phyloP scores from a whole-genome alignment of 2,329 filamentous ascomycete species.

The Penicillium sp. region DNA sequence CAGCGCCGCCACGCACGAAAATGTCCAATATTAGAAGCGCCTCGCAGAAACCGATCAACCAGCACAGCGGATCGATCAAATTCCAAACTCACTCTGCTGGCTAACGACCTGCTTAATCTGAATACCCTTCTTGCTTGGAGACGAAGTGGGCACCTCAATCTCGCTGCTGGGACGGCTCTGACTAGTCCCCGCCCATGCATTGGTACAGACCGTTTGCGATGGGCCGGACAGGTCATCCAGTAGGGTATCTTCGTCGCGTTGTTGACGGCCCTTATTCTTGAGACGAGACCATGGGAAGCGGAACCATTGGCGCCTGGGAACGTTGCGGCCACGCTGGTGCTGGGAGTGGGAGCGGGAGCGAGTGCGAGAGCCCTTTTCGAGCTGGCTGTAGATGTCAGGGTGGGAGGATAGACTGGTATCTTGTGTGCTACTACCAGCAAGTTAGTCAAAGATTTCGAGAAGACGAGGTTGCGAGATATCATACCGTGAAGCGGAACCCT shows the following conservation, averaged over 20 bases:
- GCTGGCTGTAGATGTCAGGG: conserved; percentile 14
- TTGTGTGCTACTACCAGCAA: conserved; percentile 4
- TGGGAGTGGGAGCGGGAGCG: background rate
- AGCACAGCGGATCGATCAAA: conserved; percentile 7
- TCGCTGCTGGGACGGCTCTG: conserved; percentile 29
- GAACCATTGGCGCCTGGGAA: conserved; percentile 7
- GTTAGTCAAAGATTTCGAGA: conserved; percentile 1
- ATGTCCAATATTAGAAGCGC: background rate
- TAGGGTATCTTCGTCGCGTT: conserved; percentile 11
- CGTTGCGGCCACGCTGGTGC: background rate
- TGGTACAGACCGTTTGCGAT: conserved; percentile 31
- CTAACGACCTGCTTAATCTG: conserved; percentile 37
- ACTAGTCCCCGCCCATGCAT: conserved; percentile 34
- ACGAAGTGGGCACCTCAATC: conserved; percentile 10
- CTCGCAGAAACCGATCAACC: background rate
- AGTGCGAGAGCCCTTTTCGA: conserved; percentile 25
- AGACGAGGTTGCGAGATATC: background rate
- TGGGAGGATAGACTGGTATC: background rate
- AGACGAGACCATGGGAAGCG: background rate
- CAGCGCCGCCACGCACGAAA: background rate
- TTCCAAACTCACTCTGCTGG: conserved; percentile 33
- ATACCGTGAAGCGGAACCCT: conserved; percentile 21
- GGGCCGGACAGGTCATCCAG: conserved; percentile 20
- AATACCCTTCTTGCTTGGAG: conserved; percentile 26
- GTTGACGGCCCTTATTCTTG: background rate